A percentile compares a stretch with the other conserved stretches of the same genome.
Evolutionary conservation across 495 filamentous ascomycete species (phyloP).

Genomic region (Penicillium paxilli): DNA sequence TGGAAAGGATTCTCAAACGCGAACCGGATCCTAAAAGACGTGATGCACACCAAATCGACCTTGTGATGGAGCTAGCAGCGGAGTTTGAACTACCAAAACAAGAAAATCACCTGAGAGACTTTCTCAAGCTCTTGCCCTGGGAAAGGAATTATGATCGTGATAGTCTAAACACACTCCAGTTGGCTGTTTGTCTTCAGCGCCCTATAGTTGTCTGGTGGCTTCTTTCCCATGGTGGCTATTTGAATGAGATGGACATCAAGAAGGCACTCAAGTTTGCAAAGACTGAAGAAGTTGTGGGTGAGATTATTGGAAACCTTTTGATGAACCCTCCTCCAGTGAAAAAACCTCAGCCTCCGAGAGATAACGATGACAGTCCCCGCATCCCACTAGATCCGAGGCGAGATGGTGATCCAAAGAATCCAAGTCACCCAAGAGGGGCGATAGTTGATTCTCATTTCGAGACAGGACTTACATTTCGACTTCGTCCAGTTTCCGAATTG

Average conservation of each 20-base stretch:
- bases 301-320: no score
- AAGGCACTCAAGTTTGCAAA: not conserved
- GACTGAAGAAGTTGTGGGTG: not conserved
- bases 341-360: not conserved
- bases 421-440: no score
- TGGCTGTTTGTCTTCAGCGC: slow-evolving; percentile 4
- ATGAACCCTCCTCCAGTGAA: slow-evolving; percentile 8
- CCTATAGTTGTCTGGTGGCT: slow-evolving; percentile 17
- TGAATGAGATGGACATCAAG: slow-evolving; percentile 10
- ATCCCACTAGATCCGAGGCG: no score
- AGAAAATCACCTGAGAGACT: not conserved
- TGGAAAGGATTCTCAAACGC: no score
- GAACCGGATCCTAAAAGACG: no score
- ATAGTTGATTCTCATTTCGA: not conserved
- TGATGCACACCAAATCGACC: not conserved
- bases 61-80: slow-evolving; percentile 4
- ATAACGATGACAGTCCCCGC: not conserved
- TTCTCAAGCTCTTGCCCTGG: not conserved
- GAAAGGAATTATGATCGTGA: not conserved
- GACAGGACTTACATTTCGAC: not conserved
- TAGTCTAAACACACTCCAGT: not conserved
- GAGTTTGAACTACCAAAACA: not conserved
- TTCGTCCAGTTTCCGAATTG: not conserved
- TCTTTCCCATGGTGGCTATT: slow-evolving; percentile 13
- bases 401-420: no score